A percentile compares a stretch with the other conserved stretches of the same genome.
phyloP scores from a whole-genome alignment of 306 rosid species.

The Pyrus communis region DNA sequence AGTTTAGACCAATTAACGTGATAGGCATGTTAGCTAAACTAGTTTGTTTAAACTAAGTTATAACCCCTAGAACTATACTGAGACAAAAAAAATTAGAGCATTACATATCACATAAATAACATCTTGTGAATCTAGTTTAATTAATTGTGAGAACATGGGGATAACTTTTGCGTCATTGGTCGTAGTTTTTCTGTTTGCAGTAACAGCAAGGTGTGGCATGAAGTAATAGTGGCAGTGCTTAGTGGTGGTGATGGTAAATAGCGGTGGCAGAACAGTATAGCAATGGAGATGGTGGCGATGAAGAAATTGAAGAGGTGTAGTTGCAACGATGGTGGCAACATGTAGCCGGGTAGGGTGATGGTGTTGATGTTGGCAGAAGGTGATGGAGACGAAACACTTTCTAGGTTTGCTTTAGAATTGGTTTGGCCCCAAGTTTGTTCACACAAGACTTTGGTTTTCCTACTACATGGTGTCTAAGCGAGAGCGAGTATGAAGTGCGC shows the following conservation, averaged over 20 bases:
- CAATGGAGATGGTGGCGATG: background rate
- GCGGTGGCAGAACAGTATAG: background rate
- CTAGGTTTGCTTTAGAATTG: background rate
- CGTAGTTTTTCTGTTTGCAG: background rate
- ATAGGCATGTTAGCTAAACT: background rate
- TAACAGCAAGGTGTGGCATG: background rate
- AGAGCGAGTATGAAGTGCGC: slow-evolving; percentile 65
- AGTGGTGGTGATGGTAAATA: background rate
- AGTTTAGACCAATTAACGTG: background rate
- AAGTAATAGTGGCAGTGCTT: background rate
- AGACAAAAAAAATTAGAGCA: background rate
- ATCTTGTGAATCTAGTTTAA: background rate
- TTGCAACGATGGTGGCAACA: background rate
- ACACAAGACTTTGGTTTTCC: too few relatives aligned
- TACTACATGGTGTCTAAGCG: slow-evolving; percentile 39
- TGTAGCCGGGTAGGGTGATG: background rate
- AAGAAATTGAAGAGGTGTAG: background rate
- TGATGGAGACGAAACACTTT: background rate
- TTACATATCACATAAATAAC: background rate
- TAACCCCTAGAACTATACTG: background rate
- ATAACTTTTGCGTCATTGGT: background rate
- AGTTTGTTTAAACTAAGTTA: background rate
- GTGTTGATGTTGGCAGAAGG: background rate
- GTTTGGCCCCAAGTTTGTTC: background rate
- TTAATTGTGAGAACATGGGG: background rate